Conservation (phyloP, 176 grass and related monocot species). For the Poa pratensis region DNA sequence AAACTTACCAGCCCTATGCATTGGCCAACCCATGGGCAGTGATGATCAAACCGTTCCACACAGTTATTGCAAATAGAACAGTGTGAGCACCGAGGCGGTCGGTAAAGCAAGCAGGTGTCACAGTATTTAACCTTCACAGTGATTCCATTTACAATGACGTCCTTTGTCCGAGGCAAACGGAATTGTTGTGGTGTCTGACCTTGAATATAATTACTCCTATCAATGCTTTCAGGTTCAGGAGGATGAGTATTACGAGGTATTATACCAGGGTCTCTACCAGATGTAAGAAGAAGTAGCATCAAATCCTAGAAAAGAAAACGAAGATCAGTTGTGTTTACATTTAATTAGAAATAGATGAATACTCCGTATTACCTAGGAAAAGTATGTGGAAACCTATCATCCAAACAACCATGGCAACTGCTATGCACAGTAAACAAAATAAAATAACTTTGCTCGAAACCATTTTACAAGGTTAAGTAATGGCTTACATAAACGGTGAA, state of each 20-base stretch:
- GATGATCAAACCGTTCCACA: conserved; percentile 94
- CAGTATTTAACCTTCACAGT: conserved; percentile 85
- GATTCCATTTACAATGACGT: conserved; percentile 81
- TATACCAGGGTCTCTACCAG: conserved; percentile 93
- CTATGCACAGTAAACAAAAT: conserved; percentile 24
- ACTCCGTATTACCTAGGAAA: conserved; percentile 4
- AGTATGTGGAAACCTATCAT: conserved; percentile 28
- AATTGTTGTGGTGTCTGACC: conserved; percentile 73
- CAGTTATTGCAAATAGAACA: conserved; percentile 98
- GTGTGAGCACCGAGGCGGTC: conserved; percentile 87
- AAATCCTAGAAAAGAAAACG: conserved; percentile 68
- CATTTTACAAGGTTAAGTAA: neutral
- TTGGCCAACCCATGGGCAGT: conserved; percentile 97
- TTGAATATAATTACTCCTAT: conserved; percentile 48
- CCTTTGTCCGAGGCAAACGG: conserved; percentile 76
- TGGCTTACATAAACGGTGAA: conserved; percentile 93
- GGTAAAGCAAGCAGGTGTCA: conserved; percentile 92
- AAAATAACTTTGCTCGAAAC: neutral
- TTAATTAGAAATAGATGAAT: conserved; percentile 11
- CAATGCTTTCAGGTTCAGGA: conserved; percentile 69
- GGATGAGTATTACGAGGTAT: conserved; percentile 84
- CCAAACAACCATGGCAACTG: neutral
- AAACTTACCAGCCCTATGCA: conserved; percentile 84
- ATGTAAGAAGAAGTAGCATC: conserved; percentile 74
- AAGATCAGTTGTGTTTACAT: conserved; percentile 21